Percentiles rank a stretch among this genome's conserved stretches.
These are phyloP conservation scores for Stemphylium vesicarium DNA, from an alignment of 2,329 filamentous ascomycete species.

Conservation along the genomic window DNA sequence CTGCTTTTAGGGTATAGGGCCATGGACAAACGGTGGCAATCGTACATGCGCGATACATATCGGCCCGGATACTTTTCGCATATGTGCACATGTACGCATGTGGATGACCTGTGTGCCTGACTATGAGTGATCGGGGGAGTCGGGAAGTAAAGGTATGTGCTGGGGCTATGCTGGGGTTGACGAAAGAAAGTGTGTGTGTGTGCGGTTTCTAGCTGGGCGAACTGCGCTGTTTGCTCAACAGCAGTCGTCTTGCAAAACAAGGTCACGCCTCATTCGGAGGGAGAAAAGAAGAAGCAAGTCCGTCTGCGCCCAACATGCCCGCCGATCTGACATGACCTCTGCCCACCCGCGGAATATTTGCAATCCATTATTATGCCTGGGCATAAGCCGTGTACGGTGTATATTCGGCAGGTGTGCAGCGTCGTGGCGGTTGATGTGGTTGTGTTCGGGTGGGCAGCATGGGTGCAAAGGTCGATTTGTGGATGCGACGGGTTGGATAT, in stretches of 20 bases:
- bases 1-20: not conserved
- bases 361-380: not conserved
- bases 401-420: not conserved
- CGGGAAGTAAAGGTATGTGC: not conserved
- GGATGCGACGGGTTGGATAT: not conserved
- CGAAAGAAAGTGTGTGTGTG: not conserved
- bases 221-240: not conserved
- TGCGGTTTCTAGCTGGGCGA: not conserved
- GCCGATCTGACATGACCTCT: not conserved
- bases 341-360: not conserved
- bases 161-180: not conserved
- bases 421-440: not conserved
- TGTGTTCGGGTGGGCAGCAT: not conserved
- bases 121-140: conserved; percentile 1
- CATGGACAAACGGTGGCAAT: not conserved
- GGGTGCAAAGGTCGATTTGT: too few relatives aligned
- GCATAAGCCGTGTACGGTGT: conserved; percentile 3
- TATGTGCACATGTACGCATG: not conserved
- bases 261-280: not conserved
- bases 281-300: not conserved
- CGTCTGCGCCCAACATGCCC: not conserved
- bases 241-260: not conserved
- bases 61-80: not conserved
- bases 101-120: not conserved
- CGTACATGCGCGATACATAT: not conserved